These are phyloP conservation scores for Spergularia marina DNA, from an alignment of 148 eudicot species.

Conservation along the genomic window DNA sequence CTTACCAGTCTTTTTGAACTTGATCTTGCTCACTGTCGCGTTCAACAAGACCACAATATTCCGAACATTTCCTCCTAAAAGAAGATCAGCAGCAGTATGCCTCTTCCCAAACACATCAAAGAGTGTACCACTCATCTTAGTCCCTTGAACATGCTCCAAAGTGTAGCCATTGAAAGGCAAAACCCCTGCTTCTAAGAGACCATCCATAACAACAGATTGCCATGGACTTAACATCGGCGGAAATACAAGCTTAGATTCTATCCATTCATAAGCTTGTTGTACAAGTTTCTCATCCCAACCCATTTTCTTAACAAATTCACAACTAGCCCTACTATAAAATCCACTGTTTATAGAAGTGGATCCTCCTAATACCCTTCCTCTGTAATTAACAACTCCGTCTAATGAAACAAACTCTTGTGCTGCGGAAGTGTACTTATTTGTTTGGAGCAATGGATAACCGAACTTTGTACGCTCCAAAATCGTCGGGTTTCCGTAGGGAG, in stretches of 20 bases:
- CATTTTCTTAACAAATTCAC: slow-evolving; percentile 30
- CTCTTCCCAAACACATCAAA: slow-evolving; percentile 35
- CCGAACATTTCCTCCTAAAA: slow-evolving; percentile 25
- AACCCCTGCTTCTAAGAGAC: slow-evolving; percentile 37
- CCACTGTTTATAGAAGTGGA: slow-evolving; percentile 45
- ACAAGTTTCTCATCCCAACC: slow-evolving; percentile 37
- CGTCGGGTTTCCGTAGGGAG: slow-evolving; percentile 38
- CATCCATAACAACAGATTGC: slow-evolving; percentile 38
- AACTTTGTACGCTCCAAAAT: slow-evolving; percentile 27
- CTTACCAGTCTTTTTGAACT: slow-evolving; percentile 31
- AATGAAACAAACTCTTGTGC: slow-evolving; percentile 42
- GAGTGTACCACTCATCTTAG: slow-evolving; percentile 40
- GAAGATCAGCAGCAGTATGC: slow-evolving; percentile 47
- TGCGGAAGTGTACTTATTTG: slow-evolving; percentile 35
- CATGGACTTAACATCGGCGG: slow-evolving; percentile 34
- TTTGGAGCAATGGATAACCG: slow-evolving; percentile 31
- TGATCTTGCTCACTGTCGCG: slow-evolving; percentile 33
- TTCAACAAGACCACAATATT: slow-evolving; percentile 36
- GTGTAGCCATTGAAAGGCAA: slow-evolving; percentile 43
- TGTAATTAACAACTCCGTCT: slow-evolving; percentile 37
- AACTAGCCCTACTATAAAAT: slow-evolving; percentile 43
- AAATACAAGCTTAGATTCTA: slow-evolving; percentile 39
- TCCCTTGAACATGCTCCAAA: slow-evolving; percentile 41
- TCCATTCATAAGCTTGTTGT: slow-evolving; percentile 41
- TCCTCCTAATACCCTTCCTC: slow-evolving; percentile 49